phyloP scores from a whole-genome alignment of 176 grass and related monocot species.

The Bromus sterilis region DNA sequence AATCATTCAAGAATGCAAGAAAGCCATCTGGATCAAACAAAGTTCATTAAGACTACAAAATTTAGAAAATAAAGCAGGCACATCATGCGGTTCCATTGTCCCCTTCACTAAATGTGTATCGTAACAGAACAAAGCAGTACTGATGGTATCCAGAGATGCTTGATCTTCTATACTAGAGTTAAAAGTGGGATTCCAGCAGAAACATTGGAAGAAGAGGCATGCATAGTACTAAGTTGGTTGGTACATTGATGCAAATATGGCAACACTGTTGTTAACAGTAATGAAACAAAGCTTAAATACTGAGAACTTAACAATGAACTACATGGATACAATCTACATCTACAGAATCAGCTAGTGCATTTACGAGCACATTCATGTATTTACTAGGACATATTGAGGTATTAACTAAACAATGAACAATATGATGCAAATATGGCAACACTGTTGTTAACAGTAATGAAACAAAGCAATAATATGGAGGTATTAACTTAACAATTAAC shows the following conservation, averaged over 20 bases:
- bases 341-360: constrained; percentile 4
- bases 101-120: neutral
- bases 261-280: neutral
- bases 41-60: neutral
- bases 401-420: too few relatives aligned
- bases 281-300: neutral
- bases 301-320: neutral
- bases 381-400: too few relatives aligned
- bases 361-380: neutral
- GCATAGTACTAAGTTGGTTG: neutral
- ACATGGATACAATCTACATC: neutral
- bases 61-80: constrained; percentile 5
- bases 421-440: constrained; percentile 3
- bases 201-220: neutral
- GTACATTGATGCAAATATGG: constrained; percentile 6
- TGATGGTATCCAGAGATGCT: neutral
- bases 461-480: neutral
- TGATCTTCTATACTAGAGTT: neutral
- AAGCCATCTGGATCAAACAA: neutral
- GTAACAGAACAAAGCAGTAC: neutral
- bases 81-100: neutral
- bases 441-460: neutral
- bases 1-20: neutral
- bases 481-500: neutral
- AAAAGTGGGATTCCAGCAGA: neutral